Evolutionary conservation across 1,284 basidiomycete genomes (phyloP), one percentile per base, ranked within the genome.

Genomic region (Athelia psychrophila): DNA sequence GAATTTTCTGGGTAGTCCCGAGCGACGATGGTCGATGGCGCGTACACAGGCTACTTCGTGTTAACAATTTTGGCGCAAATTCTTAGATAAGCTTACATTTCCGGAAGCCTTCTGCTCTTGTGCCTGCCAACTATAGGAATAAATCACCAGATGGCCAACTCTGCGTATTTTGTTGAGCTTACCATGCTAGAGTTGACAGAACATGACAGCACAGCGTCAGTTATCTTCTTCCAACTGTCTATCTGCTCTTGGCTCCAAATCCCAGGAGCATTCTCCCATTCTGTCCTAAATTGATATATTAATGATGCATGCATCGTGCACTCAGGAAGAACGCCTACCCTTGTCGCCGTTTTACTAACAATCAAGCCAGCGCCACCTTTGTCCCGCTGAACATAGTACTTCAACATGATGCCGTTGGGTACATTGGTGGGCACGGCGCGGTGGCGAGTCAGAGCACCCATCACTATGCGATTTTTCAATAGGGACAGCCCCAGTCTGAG

Each of bases 361-460:
- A 49, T 49, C 23, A 49, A 30, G 47, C 25, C 12, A 5, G 32
- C 47, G 16, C 47, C 47, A 15, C 47, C 47, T 15, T 19, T 6
- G 6, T 36, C 47, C 5, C 47, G 24, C 19, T 49, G 47, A n/a
- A 16, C 19, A 19, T 49, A 49, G 23, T 49, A 30, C 25, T 49
- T 25, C 8, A 36, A 10, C 19, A 23, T 30, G 5, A 38, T 16
- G 5, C 10, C 4, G 19, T 20, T 19, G 25, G 47, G 47, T 2
- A 55, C 47, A 24, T 55, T 56, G 6, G 27, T 30, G 27, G 49
- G 44, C 18, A 47, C 46, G 10, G 62, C 59, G 9, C 66, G 56
- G 58, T 62, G 63, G 10, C 66, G 58, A 8, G 65, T 68, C 51
- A 68, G 47, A 2, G 62, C 59, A 1, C 63, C 63, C 46, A 65